Base-by-base conservation (phyloP, 129 eudicot species). In the Escallonia herrerae region DNA sequence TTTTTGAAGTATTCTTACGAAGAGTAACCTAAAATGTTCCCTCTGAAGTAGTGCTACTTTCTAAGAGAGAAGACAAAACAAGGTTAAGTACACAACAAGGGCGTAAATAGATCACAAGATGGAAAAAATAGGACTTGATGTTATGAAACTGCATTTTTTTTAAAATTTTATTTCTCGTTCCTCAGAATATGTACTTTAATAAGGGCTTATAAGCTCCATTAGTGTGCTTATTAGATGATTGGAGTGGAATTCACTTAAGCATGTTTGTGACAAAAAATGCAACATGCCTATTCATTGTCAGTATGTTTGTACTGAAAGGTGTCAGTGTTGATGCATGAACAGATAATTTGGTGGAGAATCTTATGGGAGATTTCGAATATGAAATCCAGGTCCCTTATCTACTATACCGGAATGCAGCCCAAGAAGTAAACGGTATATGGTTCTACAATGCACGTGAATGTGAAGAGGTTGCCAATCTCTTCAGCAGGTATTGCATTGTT, bases 331-430 rank as follows among this genome's bases (percentile, higher is more conserved):
- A 2, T 4, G 10, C 54, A 22, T 22, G 58, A 41, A 66, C 89
- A 90, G 97, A 90, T 58, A 90, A 90, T 77, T 77, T 90, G 67
- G 95, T 90, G 75, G 97, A 86, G 81, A 77, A 90, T 81, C 91
- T 90, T 61, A 74, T 90, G 73, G 97, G 87, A 43, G 97, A 90
- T 61, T 90, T 90, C 68, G 97, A 90, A 66, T 90, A 76, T 67
- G 97, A 90, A 83, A 68, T 86, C 56, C 97, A 90, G 76, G 79
- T 83, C 58, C 97, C 97, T 39, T 90, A 90, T 86, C 58, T 90
- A 48, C 49, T 90, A 47, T 90, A 90, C 64, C 80, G 95, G 43
- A 90, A 90, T 83, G 95, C 95, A 59, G 63, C 95, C 52, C 97
- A 90, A 67, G 95, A 89, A 43, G 95, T 86, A 14, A 86, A 86